A percentile compares a stretch with the other conserved stretches of the same genome.
Evolutionary conservation across 805 yeast species (phyloP).

Genomic region (Starmerella ratchasimensis): DNA sequence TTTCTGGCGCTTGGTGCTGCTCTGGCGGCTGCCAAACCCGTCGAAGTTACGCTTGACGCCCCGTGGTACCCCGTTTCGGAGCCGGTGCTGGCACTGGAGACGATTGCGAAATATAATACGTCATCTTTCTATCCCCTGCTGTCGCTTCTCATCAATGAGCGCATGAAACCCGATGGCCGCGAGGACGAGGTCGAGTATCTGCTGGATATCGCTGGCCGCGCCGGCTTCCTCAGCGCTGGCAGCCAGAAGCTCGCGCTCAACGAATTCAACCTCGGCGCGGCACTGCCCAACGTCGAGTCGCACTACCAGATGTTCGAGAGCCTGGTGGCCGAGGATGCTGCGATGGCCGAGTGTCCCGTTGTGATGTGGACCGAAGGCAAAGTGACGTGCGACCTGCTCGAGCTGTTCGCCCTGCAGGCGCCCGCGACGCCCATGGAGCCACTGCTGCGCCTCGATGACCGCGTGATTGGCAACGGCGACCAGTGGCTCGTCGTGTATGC

Average conservation of each 20-base stretch:
- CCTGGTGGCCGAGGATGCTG: conserved; percentile 22
- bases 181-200: conserved; percentile 15
- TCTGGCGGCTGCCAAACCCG: conserved; percentile 6
- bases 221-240: conserved; percentile 13
- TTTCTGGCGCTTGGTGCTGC: not conserved
- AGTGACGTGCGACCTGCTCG: conserved; percentile 52
- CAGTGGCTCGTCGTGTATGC: conserved; percentile 61
- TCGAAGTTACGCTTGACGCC: conserved; percentile 10
- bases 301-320: conserved; percentile 42
- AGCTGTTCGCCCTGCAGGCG: conserved; percentile 59
- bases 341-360: conserved; percentile 28
- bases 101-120: conserved; percentile 24
- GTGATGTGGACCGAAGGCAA: conserved; percentile 43
- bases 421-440: conserved; percentile 18
- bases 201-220: conserved; percentile 14
- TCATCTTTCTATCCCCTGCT: conserved; percentile 27
- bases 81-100: conserved; percentile 18
- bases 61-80: conserved; percentile 9
- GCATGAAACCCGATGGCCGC: conserved; percentile 10
- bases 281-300: conserved; percentile 51
- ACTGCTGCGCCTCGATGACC: conserved; percentile 38
- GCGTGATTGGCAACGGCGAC: conserved; percentile 40
- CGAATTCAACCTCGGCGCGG: conserved; percentile 34
- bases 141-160: conserved; percentile 17
- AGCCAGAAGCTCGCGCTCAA: conserved; percentile 27